Evolutionary conservation across 176 grass and related monocot genomes (phyloP).

Genomic region (Carex myosuroides): DNA sequence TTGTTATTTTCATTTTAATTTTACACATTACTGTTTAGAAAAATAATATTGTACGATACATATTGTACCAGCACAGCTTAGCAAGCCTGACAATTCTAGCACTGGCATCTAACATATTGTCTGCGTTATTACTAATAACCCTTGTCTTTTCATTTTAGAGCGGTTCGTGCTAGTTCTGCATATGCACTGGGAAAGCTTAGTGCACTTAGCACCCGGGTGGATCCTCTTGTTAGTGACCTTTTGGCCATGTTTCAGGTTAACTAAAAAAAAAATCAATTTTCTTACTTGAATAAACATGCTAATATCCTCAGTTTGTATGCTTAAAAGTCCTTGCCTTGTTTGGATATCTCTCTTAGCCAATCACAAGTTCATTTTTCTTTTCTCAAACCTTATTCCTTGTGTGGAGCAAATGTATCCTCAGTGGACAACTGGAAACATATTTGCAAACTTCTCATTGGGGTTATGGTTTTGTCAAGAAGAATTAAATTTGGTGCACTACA

Average conservation of each 20-base stretch:
- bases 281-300: neutral
- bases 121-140: neutral
- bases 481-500: neutral
- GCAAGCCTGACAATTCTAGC: neutral
- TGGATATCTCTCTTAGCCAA: neutral
- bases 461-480: neutral
- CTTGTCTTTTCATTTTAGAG: constrained; percentile 32
- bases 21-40: neutral
- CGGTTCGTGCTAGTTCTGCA: constrained; percentile 77
- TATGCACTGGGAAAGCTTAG: constrained; percentile 91
- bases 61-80: neutral
- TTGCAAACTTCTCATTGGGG: neutral
- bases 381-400: neutral
- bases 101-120: neutral
- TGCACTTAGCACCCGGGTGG: constrained; percentile 81
- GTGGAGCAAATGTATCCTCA: neutral
- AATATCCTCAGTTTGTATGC: neutral
- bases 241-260: constrained; percentile 72
- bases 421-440: neutral
- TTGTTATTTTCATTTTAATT: neutral
- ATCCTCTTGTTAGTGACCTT: constrained; percentile 83
- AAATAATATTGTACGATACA: neutral
- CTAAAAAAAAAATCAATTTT: neutral
- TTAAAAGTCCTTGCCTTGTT: neutral
- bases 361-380: neutral